Conservation (phyloP, 305 asterid species). For the Fraxinus dipetala region DNA sequence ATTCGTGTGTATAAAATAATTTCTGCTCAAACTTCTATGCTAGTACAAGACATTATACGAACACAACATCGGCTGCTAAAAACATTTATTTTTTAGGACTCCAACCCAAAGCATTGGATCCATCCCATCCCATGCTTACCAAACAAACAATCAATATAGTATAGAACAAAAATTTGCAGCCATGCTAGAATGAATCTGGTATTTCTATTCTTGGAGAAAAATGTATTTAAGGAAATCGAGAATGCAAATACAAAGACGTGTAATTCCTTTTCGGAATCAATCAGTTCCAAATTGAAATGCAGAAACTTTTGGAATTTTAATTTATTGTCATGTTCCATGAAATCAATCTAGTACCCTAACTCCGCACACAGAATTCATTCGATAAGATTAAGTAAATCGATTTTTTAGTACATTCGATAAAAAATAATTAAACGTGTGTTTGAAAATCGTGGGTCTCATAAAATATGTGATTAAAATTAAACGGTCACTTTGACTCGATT, state of each 20-base stretch:
- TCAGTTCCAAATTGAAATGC: too few species aligned
- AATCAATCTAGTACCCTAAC: background rate
- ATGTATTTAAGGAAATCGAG: background rate
- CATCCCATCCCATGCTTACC: background rate
- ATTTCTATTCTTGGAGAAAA: background rate
- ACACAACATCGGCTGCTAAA: background rate
- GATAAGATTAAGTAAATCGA: background rate
- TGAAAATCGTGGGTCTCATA: background rate
- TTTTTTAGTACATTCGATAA: too few species aligned
- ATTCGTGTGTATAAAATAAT: background rate
- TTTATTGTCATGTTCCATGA: background rate
- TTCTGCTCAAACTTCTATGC: background rate
- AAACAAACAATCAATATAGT: background rate
- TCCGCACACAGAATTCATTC: background rate
- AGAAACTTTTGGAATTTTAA: background rate
- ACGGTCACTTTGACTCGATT: background rate
- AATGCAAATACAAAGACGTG: background rate
- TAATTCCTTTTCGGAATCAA: background rate
- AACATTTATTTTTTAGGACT: background rate
- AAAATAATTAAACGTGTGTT: background rate
- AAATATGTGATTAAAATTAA: background rate
- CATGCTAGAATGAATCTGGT: background rate
- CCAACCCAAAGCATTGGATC: background rate
- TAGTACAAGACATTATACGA: background rate
- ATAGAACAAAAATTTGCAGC: background rate